A percentile compares a stretch with the other conserved stretches of the same genome.
phyloP scores from a whole-genome alignment of 129 eudicot genomes.

The Rutidosis leptorrhynchoides region DNA sequence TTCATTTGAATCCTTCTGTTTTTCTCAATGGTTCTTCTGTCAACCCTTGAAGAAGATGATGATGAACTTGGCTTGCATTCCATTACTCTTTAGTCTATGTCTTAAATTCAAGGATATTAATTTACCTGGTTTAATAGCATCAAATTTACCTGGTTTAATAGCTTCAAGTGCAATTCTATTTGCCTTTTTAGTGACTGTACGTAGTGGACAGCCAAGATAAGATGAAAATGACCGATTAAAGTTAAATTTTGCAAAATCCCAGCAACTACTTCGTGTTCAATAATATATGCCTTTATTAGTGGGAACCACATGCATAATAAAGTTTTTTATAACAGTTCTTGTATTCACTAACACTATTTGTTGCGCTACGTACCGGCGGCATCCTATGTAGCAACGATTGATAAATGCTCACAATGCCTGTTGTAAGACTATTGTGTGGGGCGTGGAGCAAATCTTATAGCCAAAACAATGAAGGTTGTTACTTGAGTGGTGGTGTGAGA shows the following conservation, averaged over 20 bases:
- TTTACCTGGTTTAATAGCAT: not conserved
- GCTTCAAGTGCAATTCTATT: not conserved
- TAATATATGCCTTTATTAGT: slow-evolving; percentile 24
- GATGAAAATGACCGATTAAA: slow-evolving; percentile 28
- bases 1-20: slow-evolving; percentile 78
- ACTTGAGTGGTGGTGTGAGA: too few relatives aligned
- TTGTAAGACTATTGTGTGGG: too few relatives aligned
- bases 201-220: slow-evolving; percentile 13
- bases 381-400: too few relatives aligned
- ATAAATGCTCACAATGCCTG: too few relatives aligned
- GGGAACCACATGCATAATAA: slow-evolving; percentile 30
- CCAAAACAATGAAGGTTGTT: too few relatives aligned
- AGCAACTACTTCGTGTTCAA: slow-evolving; percentile 8
- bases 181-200: slow-evolving; percentile 13
- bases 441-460: too few relatives aligned
- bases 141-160: not conserved
- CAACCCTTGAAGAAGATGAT: slow-evolving; percentile 39
- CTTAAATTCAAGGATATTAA: not conserved
- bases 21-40: slow-evolving; percentile 71
- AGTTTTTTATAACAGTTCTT: not conserved
- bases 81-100: slow-evolving; percentile 10
- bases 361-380: too few relatives aligned
- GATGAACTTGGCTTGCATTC: slow-evolving; percentile 52
- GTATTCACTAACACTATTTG: too few relatives aligned
- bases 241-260: slow-evolving; percentile 13